phyloP scores from a whole-genome alignment of 2,329 filamentous ascomycete genomes.

The Colletotrichum plurivorum region DNA sequence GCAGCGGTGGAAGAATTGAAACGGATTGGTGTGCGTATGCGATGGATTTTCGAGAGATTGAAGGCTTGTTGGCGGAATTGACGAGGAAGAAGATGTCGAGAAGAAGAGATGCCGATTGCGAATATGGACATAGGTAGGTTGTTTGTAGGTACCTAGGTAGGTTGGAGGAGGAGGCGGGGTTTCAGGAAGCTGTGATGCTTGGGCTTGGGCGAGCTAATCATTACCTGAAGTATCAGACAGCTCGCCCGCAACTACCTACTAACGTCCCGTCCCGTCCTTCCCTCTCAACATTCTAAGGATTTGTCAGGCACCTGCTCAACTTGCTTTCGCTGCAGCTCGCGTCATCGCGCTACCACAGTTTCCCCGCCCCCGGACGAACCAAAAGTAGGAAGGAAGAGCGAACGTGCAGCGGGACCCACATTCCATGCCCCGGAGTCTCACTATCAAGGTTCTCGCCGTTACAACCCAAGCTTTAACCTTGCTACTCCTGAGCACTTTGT shows the following conservation, averaged over 20 bases:
- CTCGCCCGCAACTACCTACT: too few species aligned
- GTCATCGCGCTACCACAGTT: constrained; percentile 10
- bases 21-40: background rate
- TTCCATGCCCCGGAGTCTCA: background rate
- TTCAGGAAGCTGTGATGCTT: background rate
- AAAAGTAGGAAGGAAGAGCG: background rate
- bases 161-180: background rate
- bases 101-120: background rate
- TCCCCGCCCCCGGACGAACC: constrained; percentile 12
- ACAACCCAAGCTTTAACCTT: background rate
- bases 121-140: too few species aligned
- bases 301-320: background rate
- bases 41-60: background rate
- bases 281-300: background rate
- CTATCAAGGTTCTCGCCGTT: background rate
- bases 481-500: background rate
- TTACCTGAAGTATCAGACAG: background rate
- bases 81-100: background rate
- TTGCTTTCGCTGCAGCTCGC: background rate
- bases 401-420: constrained; percentile 14
- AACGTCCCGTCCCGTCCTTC: too few species aligned
- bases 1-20: background rate
- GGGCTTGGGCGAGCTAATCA: background rate
- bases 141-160: too few species aligned
- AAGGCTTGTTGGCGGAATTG: background rate